Percentiles rank a stretch among this genome's conserved stretches.
Evolutionary conservation across 495 filamentous ascomycete genomes (phyloP).

Genomic region (Penicillium cataractarum): DNA sequence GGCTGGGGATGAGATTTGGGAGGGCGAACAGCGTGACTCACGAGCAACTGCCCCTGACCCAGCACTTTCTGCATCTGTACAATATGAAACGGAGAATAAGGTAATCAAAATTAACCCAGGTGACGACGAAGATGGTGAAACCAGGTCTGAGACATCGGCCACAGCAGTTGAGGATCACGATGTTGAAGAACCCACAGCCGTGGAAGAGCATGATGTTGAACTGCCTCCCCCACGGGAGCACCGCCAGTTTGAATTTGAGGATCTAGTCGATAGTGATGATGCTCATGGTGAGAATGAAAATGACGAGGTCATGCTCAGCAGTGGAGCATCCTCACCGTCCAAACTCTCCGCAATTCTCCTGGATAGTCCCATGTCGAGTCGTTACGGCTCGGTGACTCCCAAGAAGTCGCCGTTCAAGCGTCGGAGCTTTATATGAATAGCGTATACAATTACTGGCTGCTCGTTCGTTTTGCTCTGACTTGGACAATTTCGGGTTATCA

Average conservation of each 20-base stretch:
- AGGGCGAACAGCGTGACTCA: not conserved
- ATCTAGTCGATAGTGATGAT: constrained; percentile 8
- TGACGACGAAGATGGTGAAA: not conserved
- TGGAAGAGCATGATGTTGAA: not conserved
- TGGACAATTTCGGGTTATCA: not conserved
- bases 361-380: constrained; percentile 18
- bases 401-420: constrained; percentile 15
- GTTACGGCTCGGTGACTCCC: constrained; percentile 5
- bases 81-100: constrained; percentile 14
- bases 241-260: constrained; percentile 7
- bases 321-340: constrained; percentile 15
- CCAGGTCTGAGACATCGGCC: not conserved
- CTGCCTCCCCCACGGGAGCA: not conserved
- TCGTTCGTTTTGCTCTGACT: not conserved
- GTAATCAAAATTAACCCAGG: not conserved
- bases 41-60: not conserved
- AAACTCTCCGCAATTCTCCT: constrained; percentile 21
- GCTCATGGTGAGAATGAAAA: not conserved
- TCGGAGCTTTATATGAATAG: not conserved
- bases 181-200: not conserved
- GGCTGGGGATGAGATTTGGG: constrained; percentile 33
- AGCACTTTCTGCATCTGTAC: not conserved
- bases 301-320: constrained; percentile 8
- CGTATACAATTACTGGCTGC: not conserved
- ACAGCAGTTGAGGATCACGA: not conserved